A percentile compares a stretch with the other conserved stretches of the same genome.
These are phyloP conservation scores for Aspergillus fischeri DNA, from an alignment of 2,329 filamentous ascomycete species.

Conservation along the genomic window DNA sequence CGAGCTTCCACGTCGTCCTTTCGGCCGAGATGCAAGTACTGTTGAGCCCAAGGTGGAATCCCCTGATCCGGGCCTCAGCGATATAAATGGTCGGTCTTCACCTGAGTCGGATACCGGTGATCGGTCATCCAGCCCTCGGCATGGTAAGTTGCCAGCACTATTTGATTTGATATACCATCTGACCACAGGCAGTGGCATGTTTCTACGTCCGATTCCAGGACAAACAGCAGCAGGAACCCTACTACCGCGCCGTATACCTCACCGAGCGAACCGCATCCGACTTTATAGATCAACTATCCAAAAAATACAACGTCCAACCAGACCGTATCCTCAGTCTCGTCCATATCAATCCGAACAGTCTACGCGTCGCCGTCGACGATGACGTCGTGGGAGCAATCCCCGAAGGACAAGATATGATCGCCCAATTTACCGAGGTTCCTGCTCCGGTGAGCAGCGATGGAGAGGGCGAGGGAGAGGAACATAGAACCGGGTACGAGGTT, in stretches of 20 bases:
- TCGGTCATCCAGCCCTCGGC: background rate
- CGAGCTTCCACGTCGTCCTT: background rate
- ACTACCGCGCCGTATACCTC: slow-evolving; percentile 79
- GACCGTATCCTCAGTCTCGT: slow-evolving; percentile 64
- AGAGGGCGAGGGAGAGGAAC: background rate
- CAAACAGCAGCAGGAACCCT: slow-evolving; percentile 49
- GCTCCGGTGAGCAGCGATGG: background rate
- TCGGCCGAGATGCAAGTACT: background rate
- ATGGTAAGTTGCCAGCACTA: background rate
- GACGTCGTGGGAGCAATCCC: slow-evolving; percentile 73
- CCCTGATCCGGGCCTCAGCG: background rate
- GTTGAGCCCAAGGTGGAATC: background rate
- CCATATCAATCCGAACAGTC: slow-evolving; percentile 64
- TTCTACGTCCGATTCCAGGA: slow-evolving; percentile 65
- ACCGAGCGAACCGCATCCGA: slow-evolving; percentile 68
- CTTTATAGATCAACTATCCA: slow-evolving; percentile 63
- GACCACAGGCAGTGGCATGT: slow-evolving; percentile 60
- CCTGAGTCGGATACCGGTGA: background rate
- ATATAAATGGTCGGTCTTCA: background rate
- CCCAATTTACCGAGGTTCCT: slow-evolving; percentile 15
- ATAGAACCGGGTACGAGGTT: background rate
- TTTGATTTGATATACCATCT: background rate
- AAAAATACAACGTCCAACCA: slow-evolving; percentile 73
- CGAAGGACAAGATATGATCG: slow-evolving; percentile 82
- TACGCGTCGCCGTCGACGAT: slow-evolving; percentile 81